phyloP scores from a whole-genome alignment of 768 basidiomycete species.

The Suillus clintonianus region DNA sequence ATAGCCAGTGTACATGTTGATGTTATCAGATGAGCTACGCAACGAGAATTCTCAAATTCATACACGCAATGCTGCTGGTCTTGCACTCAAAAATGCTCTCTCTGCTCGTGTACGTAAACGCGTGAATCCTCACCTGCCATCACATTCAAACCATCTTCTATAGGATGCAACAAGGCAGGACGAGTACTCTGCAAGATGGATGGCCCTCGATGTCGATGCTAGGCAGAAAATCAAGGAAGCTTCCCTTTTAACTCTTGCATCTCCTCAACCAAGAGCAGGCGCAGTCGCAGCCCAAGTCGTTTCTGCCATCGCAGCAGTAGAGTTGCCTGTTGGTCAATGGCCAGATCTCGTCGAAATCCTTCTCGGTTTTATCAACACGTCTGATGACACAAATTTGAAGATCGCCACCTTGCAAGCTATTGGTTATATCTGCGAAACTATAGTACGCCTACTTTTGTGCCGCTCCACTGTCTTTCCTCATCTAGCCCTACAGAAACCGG shows the following conservation, averaged over 20 bases:
- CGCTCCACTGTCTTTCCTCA: slow-evolving; percentile 11
- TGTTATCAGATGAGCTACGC: slow-evolving; percentile 82
- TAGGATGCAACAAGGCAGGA: slow-evolving; percentile 77
- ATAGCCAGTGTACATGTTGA: slow-evolving; percentile 91
- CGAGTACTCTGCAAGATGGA: slow-evolving; percentile 81
- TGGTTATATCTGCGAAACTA: slow-evolving; percentile 95
- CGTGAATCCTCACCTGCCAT: slow-evolving; percentile 17
- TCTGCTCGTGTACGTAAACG: slow-evolving; percentile 76
- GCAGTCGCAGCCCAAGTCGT: slow-evolving; percentile 92
- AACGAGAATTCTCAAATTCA: slow-evolving; percentile 71
- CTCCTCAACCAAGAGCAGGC: slow-evolving; percentile 70
- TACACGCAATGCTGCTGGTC: slow-evolving; percentile 92
- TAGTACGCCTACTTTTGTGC: slow-evolving; percentile 59
- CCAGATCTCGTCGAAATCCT: slow-evolving; percentile 85
- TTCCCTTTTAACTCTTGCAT: slow-evolving; percentile 80
- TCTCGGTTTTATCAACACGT: slow-evolving; percentile 82
- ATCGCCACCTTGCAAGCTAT: slow-evolving; percentile 93
- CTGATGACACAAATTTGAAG: slow-evolving; percentile 67
- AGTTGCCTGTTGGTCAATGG: slow-evolving; percentile 89
- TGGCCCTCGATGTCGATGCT: slow-evolving; percentile 65
- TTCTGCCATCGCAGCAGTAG: slow-evolving; percentile 90
- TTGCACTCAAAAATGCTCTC: slow-evolving; percentile 95
- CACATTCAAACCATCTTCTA: slow-evolving; percentile 21
- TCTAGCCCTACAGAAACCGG: slow-evolving; percentile 70
- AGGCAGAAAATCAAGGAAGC: slow-evolving; percentile 87